phyloP scores from a whole-genome alignment of 306 rosid species.

The Gynostemma pentaphyllum region DNA sequence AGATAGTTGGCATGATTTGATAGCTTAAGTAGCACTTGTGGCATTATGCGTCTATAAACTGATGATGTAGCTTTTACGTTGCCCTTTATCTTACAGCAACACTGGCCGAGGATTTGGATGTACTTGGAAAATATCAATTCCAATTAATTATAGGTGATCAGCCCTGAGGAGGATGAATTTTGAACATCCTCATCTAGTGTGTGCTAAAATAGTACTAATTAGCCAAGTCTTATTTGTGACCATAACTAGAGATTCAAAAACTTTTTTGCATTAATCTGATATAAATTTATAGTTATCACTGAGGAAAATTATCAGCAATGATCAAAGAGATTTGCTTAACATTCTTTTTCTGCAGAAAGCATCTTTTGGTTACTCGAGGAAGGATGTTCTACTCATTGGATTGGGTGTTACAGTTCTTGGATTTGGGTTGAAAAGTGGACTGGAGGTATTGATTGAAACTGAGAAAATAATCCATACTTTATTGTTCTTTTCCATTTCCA shows the following conservation, averaged over 20 bases:
- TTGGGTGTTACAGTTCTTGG: conserved; percentile 71
- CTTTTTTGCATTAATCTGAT: neutral
- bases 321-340: neutral
- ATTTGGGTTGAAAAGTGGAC: conserved; percentile 67
- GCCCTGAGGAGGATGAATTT: neutral
- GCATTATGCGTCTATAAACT: neutral
- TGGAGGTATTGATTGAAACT: conserved; percentile 41
- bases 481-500: neutral
- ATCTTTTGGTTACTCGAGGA: conserved; percentile 83
- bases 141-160: neutral
- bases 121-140: neutral
- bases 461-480: neutral
- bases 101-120: neutral
- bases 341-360: conserved; percentile 30
- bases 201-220: neutral
- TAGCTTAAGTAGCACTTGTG: neutral
- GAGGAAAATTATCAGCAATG: neutral
- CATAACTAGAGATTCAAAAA: neutral
- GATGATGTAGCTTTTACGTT: neutral
- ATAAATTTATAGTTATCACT: neutral
- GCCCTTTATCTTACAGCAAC: neutral
- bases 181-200: neutral
- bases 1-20: neutral
- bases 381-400: conserved; percentile 88
- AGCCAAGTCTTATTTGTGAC: neutral